Evolutionary conservation across 441 rosid genomes (phyloP).

Genomic region (Pelargonium fulgidum): DNA sequence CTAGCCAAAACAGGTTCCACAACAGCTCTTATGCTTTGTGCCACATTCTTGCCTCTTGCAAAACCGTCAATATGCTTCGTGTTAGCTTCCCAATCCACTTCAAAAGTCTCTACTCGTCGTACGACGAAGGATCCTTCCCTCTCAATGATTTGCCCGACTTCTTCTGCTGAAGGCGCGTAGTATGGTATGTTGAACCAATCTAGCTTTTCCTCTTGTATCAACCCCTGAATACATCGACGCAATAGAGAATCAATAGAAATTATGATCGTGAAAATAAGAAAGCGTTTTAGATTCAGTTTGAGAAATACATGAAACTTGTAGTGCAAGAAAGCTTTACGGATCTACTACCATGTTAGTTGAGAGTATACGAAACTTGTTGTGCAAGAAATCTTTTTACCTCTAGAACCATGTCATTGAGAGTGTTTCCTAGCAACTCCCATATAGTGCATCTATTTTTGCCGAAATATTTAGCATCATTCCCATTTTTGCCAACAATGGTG

Average conservation of each 20-base stretch:
- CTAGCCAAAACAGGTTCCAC: conserved; percentile 18
- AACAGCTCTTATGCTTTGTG: conserved; percentile 15
- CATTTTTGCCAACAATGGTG: conserved; percentile 18
- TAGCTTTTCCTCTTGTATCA: conserved; percentile 18
- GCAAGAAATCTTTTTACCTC: conserved; percentile 12
- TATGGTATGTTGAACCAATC: conserved; percentile 17
- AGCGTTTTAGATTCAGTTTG: too few species aligned
- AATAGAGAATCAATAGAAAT: background rate
- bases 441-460: background rate
- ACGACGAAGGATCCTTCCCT: conserved; percentile 13
- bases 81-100: conserved; percentile 20
- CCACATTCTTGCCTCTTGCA: conserved; percentile 14
- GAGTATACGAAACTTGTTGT: too few species aligned
- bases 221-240: conserved; percentile 5
- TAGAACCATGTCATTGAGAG: conserved; percentile 17
- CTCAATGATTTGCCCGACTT: conserved; percentile 11
- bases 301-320: too few species aligned
- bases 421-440: conserved; percentile 15
- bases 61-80: background rate
- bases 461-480: background rate
- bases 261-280: too few species aligned
- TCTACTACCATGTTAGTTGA: too few species aligned
- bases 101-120: conserved; percentile 5
- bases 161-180: conserved; percentile 17
- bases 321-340: too few species aligned